Percentiles rank a stretch among this genome's conserved stretches.
These are phyloP conservation scores for Phytophthora kernoviae DNA, from an alignment of 352 stramenopile genomes.

Conservation along the genomic window DNA sequence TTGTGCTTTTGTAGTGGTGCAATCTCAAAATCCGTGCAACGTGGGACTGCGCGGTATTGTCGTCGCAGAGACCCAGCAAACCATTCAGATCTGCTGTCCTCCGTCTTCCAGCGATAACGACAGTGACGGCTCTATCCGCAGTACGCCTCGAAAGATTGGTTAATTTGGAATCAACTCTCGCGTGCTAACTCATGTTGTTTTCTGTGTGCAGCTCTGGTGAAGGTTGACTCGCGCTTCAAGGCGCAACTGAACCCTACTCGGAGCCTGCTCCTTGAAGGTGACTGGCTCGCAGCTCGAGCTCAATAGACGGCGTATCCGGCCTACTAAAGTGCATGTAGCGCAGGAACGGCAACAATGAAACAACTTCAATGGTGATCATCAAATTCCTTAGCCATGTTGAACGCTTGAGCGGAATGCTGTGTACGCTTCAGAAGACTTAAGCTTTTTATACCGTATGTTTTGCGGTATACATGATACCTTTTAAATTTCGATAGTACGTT, in stretches of 20 bases:
- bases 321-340: background rate
- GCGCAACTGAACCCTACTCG: constrained; percentile 38
- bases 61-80: constrained; percentile 63
- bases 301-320: constrained; percentile 5
- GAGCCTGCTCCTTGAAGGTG: constrained; percentile 51
- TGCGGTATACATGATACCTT: too few relatives aligned
- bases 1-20: constrained; percentile 43
- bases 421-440: too few relatives aligned
- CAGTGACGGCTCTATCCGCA: constrained; percentile 44
- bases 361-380: background rate
- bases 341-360: background rate
- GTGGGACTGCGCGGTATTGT: constrained; percentile 60
- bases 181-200: too few relatives aligned
- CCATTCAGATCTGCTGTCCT: constrained; percentile 64
- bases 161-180: too few relatives aligned
- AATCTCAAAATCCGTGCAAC: constrained; percentile 61
- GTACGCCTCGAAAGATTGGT: constrained; percentile 33
- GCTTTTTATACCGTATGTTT: too few relatives aligned
- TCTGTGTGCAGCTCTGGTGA: constrained; percentile 51
- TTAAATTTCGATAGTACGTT: background rate
- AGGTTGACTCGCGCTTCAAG: constrained; percentile 46
- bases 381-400: too few relatives aligned
- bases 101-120: constrained; percentile 7
- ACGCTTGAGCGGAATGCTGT: too few relatives aligned
- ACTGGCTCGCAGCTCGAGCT: constrained; percentile 47